Conservation (phyloP, 352 stramenopile species). For the Peronospora belbahrii region DNA sequence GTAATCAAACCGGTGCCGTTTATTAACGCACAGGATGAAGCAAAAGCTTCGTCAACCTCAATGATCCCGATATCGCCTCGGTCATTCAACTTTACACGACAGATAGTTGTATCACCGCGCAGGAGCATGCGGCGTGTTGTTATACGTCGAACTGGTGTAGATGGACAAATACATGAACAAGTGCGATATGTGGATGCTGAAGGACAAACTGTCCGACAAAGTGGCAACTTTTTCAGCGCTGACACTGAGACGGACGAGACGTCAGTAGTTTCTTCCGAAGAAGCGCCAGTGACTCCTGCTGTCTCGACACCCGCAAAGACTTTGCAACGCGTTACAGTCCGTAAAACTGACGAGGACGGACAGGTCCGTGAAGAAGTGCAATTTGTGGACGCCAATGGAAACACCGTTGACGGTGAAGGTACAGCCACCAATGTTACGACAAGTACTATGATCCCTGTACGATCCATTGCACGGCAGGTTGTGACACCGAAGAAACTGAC, state of each 20-base stretch:
- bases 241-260: background rate
- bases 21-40: background rate
- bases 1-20: constrained; percentile 19
- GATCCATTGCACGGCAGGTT: constrained; percentile 3
- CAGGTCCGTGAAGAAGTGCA: constrained; percentile 18
- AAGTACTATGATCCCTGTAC: too few relatives aligned
- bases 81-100: constrained; percentile 12
- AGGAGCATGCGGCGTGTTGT: constrained; percentile 22
- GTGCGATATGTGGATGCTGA: constrained; percentile 16
- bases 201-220: constrained; percentile 8
- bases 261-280: background rate
- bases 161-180: constrained; percentile 16
- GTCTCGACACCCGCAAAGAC: constrained; percentile 7
- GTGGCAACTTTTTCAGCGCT: constrained; percentile 7
- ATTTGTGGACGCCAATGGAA: constrained; percentile 10
- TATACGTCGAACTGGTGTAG: constrained; percentile 7
- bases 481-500: constrained; percentile 16
- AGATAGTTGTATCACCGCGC: constrained; percentile 16
- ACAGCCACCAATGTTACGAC: too few relatives aligned
- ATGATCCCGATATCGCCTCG: constrained; percentile 3
- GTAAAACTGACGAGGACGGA: constrained; percentile 14
- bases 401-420: too few relatives aligned
- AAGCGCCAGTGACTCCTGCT: constrained; percentile 4
- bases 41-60: background rate
- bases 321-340: constrained; percentile 12